These are phyloP conservation scores for Pseudofabraea citricarpa DNA, from an alignment of 2,329 filamentous ascomycete species.

Conservation along the genomic window DNA sequence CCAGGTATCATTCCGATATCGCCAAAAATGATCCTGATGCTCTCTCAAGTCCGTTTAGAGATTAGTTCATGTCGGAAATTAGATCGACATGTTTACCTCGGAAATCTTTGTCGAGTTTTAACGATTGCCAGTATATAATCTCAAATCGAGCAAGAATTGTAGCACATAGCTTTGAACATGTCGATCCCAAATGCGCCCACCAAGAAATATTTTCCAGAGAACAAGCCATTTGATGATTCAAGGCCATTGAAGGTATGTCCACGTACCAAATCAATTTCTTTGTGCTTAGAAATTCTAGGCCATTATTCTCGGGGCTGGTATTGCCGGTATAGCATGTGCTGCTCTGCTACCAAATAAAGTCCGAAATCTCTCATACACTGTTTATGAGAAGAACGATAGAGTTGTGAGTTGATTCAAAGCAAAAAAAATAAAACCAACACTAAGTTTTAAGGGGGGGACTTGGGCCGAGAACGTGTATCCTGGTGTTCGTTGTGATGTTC, in stretches of 20 bases:
- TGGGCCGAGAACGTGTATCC: conserved; percentile 24
- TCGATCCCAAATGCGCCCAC: too few relatives aligned
- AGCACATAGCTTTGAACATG: too few relatives aligned
- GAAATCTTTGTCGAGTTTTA: too few relatives aligned
- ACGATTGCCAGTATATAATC: too few relatives aligned
- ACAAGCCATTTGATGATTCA: background rate
- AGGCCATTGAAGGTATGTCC: background rate
- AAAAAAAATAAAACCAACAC: conserved; percentile 3
- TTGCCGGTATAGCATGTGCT: conserved; percentile 3
- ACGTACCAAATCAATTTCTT: background rate
- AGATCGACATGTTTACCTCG: too few relatives aligned
- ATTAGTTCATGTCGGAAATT: too few relatives aligned
- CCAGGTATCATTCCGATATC: too few relatives aligned
- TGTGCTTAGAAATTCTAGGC: background rate
- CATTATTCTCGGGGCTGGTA: conserved; percentile 4
- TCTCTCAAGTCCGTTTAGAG: too few relatives aligned
- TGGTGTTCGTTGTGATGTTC: conserved; percentile 18
- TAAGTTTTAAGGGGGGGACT: conserved; percentile 18
- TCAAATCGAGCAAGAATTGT: too few relatives aligned
- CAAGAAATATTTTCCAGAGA: conserved; percentile 1
- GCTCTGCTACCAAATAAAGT: conserved; percentile 4
- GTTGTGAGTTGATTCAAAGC: background rate
- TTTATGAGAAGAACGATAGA: background rate
- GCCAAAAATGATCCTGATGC: too few relatives aligned
- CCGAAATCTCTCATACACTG: background rate